Base-by-base conservation (phyloP, 768 basidiomycete species). In the Lyophyllum decastes region DNA sequence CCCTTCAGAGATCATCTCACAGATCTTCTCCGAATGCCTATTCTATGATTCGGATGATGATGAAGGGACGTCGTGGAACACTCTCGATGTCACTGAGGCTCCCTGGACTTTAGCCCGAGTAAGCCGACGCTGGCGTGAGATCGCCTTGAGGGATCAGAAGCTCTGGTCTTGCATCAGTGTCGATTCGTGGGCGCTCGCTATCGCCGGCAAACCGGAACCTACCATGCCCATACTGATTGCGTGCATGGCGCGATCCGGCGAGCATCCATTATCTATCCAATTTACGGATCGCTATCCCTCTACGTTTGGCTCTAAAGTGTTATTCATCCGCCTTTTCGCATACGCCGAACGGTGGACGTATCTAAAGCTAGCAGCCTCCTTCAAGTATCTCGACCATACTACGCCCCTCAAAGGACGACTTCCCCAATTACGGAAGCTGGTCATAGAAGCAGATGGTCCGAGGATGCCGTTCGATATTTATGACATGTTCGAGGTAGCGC, bases 1-100 rank as follows among this genome's bases (percentile, higher is more conserved):
- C 19, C 54, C 54, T 25, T n/a, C 45, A 11, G 54, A 55, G 25
- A 55, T 47, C 17, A 21, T 55, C 34, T 55, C 54, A 10, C 27
- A 47, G 30, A 55, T 55, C 10, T 55, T 55, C 17, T 33, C 16
- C 10, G 22, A 33, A 25, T 34, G 30, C 27, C 4, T 55, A 6
- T 17, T 14, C 19, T 24, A 35, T 11, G n/a, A 7, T 17, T n/a
- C 41, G 6, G 21, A 21, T 2, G 19, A 41, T 34, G 24, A 22
- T 8, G 40, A 41, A 4, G 51, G 40, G 33, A n/a, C 9, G 35
- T 35, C 9, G 19, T 55, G 44, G 54, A 55, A 45, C 25, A 27
- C 9, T 35, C 30, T 55, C 7, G 44, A 55, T 47, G 22, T 25
- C 19, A 47, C 38, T 10, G 4, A 26, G 4, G 38, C 27, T 11